Base-by-base conservation (phyloP, 2,329 filamentous ascomycete genomes). In the Tricladium varicosporioides region DNA sequence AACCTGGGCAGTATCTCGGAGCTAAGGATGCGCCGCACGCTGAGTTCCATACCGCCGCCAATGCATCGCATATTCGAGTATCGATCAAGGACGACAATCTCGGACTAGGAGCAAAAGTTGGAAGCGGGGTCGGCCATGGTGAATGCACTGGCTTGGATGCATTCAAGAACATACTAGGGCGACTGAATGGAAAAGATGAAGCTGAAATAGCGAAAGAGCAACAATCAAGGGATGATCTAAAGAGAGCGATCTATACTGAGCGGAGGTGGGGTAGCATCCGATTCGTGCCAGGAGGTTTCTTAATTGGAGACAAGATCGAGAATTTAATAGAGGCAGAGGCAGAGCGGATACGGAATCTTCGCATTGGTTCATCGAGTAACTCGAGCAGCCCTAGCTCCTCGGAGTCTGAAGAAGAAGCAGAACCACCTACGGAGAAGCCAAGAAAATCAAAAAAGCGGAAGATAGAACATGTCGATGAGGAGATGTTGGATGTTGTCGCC, bases 71-170 rank as follows among this genome's bases (percentile, higher is more conserved):
- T 70, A 94, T 97, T 67, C 87, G 88, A 58, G 89, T 96, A 42
- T 75, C 85, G 31, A 75, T 97, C 61, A 96, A 96, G 70, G 92
- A 97, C 69, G 92, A 97, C 71, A 95, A 87, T 66, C 83, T 96
- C 45, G 94, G 94, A 2, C 78, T 99, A 45, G 94, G 94, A 31
- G 94, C 92, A 63, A 88, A 88, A 71, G 80, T 84, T 61, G 87
- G 87, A 54, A 85, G 84, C 66, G 86, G 87, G 63, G 76, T 79
- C 42, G 76, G 79, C 3, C 86, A 91, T 62, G 82, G 74, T 63
- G 84, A 90, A 69, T 84, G 91, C 61, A 95, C 93, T 18, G 94
- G 93, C 0, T 80, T 97, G 40, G 89, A 92, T 69, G 88, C 87
- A 15, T 91, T 97, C 65, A 90, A 92, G 69, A 90, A 91, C 62